Evolutionary conservation across 441 rosid genomes (phyloP).

Genomic region (Gossypium lobatum): DNA sequence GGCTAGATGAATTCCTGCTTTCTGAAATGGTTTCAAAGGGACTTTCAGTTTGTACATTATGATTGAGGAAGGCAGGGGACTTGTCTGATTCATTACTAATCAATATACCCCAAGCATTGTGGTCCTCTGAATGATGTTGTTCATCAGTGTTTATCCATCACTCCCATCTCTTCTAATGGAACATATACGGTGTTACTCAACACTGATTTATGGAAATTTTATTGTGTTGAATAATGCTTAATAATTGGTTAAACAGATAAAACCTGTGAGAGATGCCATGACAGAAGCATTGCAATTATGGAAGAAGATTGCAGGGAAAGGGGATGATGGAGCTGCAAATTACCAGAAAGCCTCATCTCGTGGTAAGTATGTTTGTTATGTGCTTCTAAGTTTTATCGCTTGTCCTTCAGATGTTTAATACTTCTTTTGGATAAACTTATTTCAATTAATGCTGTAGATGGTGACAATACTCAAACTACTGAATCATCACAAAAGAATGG

Average conservation of each 20-base stretch:
- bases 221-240: slow-evolving; percentile 11
- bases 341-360: slow-evolving; percentile 54
- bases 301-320: slow-evolving; percentile 82
- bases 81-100: neutral
- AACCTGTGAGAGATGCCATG: slow-evolving; percentile 93
- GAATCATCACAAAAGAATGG: slow-evolving; percentile 38
- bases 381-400: neutral
- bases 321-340: slow-evolving; percentile 51
- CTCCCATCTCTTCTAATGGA: neutral
- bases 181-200: neutral
- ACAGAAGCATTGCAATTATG: slow-evolving; percentile 87
- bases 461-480: slow-evolving; percentile 28
- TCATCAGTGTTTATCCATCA: neutral
- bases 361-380: slow-evolving; percentile 32
- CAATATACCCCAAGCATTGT: neutral
- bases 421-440: neutral
- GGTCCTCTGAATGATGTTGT: neutral
- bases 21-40: slow-evolving; percentile 4
- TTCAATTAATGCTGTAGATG: slow-evolving; percentile 28
- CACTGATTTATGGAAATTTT: neutral
- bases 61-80: neutral
- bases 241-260: slow-evolving; percentile 52
- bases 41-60: neutral
- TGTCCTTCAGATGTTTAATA: slow-evolving; percentile 3
- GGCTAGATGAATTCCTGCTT: neutral